Percentiles rank a stretch among this genome's conserved stretches.
Evolutionary conservation across 371 early-diverging fungal species (phyloP).

Genomic region (Umbelopsis sp.): DNA sequence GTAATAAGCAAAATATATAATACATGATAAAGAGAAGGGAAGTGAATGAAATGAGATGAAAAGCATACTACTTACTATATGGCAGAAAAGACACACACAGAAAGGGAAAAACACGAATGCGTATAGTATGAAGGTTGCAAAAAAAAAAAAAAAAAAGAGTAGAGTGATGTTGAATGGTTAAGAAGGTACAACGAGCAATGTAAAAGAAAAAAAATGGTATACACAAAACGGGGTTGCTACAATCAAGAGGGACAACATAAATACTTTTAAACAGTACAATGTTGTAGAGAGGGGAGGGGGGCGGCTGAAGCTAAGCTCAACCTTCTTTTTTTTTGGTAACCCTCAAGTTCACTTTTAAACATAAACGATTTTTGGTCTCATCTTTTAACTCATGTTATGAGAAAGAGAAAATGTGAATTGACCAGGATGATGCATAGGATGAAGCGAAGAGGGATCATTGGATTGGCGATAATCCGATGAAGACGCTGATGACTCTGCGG

Average conservation of each 20-base stretch:
- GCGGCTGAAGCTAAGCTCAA: neutral
- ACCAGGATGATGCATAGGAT: slow-evolving; percentile 14
- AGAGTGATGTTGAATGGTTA: neutral
- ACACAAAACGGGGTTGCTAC: slow-evolving; percentile 1
- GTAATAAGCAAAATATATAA: slow-evolving; percentile 9
- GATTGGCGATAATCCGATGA: slow-evolving; percentile 13
- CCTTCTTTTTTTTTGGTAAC: neutral
- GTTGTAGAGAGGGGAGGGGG: neutral
- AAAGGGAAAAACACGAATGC: neutral
- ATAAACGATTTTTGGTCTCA: neutral
- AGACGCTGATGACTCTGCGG: slow-evolving; percentile 5
- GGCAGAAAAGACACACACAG: neutral
- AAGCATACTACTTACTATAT: neutral
- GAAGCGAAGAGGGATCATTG: neutral
- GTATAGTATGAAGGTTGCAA: neutral
- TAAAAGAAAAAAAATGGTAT: neutral
- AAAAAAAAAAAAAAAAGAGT: neutral
- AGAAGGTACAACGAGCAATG: too few relatives aligned
- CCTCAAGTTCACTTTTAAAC: too few relatives aligned
- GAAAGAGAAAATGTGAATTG: slow-evolving; percentile 13
- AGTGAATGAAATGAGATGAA: too few relatives aligned
- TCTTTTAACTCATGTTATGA: neutral
- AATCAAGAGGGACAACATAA: neutral
- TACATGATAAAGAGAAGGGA: neutral
- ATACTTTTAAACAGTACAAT: too few relatives aligned